Conservation (phyloP, 345 rosid species). For the Hibiscus mutabilis region DNA sequence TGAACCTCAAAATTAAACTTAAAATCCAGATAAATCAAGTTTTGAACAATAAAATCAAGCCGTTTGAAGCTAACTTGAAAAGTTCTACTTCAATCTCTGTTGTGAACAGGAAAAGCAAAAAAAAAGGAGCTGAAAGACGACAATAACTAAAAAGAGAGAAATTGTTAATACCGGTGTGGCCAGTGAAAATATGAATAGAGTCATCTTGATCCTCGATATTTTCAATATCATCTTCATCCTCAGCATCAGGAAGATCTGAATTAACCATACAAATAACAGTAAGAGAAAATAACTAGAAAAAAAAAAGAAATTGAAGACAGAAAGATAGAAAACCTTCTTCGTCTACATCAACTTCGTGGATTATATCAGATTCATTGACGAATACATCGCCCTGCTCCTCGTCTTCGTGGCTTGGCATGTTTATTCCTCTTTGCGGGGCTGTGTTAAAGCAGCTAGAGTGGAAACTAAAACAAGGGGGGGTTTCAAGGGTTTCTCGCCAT, state of each 20-base stretch:
- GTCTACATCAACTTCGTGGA: conserved; percentile 60
- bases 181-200: conserved; percentile 82
- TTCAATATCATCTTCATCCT: conserved; percentile 20
- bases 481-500: not conserved
- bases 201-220: conserved; percentile 52
- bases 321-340: conserved; percentile 51
- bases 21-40: not conserved
- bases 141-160: not conserved
- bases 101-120: not conserved
- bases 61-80: not conserved
- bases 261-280: not conserved
- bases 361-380: conserved; percentile 66
- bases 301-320: not conserved
- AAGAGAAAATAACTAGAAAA: not conserved
- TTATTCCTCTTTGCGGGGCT: conserved; percentile 13
- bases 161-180: conserved; percentile 53
- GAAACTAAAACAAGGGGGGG: not conserved
- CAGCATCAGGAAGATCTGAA: conserved; percentile 81
- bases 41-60: not conserved
- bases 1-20: not conserved
- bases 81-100: not conserved
- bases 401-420: conserved; percentile 24
- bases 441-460: not conserved
- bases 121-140: not conserved
- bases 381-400: conserved; percentile 58